Percentiles rank a stretch among this genome's conserved stretches.
Evolutionary conservation across 1,284 basidiomycete genomes (phyloP).

Genomic region (Rhodotorula sp.): DNA sequence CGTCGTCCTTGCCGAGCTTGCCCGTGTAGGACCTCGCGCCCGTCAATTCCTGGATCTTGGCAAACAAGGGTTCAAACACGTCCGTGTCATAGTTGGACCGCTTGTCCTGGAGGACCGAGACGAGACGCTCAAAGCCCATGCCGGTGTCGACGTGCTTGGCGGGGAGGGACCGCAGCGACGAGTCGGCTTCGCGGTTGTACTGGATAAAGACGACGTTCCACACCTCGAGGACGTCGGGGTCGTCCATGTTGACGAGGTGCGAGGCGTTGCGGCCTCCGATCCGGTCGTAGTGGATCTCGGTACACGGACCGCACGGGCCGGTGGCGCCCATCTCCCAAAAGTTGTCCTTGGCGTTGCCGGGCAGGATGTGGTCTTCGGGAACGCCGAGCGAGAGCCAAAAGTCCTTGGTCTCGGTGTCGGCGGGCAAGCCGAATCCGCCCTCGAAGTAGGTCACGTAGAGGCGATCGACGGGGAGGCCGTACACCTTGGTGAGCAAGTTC

Average conservation of each 20-base stretch:
- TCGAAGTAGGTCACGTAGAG: conserved; percentile 99
- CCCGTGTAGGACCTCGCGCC: conserved; percentile 84
- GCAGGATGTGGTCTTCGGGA: conserved; percentile 82
- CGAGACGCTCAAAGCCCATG: conserved; percentile 97
- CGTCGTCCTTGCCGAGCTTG: conserved; percentile 88
- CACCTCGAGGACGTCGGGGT: conserved; percentile 85
- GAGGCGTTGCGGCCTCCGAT: conserved; percentile 92
- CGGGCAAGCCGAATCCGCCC: conserved; percentile 83
- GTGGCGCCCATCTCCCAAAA: conserved; percentile 99
- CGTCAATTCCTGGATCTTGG: conserved; percentile 82
- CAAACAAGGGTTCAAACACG: conserved; percentile 86
- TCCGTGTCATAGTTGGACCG: conserved; percentile 98
- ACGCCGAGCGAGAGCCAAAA: conserved; percentile 87
- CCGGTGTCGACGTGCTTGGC: conserved; percentile 97
- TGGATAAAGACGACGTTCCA: conserved; percentile 99
- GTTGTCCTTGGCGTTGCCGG: conserved; percentile 95
- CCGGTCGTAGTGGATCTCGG: conserved; percentile 95
- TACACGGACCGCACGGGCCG: conserved; percentile 96
- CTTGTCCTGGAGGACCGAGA: conserved; percentile 88
- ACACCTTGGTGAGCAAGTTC: conserved; percentile 88
- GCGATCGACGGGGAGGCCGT: conserved; percentile 81
- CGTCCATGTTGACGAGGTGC: conserved; percentile 88
- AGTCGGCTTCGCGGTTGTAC: conserved; percentile 91
- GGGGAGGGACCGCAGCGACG: conserved; percentile 75
- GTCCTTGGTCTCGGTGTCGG: conserved; percentile 79